Conservation (phyloP, 2,329 filamentous ascomycete species). For the Seiridium cupressi region DNA sequence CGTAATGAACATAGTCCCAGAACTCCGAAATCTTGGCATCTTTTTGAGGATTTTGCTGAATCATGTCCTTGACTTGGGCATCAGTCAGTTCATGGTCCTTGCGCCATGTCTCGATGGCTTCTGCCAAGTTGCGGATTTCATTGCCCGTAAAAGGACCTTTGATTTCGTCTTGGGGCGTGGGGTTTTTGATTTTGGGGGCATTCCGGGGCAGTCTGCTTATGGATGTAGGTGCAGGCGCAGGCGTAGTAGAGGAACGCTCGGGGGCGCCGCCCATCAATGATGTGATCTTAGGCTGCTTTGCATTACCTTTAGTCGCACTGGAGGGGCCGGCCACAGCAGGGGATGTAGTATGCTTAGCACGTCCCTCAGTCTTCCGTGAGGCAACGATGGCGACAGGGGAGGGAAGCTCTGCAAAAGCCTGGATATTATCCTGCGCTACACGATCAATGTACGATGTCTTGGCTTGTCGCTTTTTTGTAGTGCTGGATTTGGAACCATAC, state of each 20-base stretch:
- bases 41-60: conserved; percentile 26
- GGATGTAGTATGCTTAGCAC: not conserved
- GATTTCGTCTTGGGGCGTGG: conserved; percentile 8
- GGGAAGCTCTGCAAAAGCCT: conserved; percentile 8
- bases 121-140: conserved; percentile 39
- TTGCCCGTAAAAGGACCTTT: conserved; percentile 41
- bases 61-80: conserved; percentile 44
- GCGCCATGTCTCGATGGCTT: conserved; percentile 43
- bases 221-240: not conserved
- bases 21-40: conserved; percentile 34
- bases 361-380: conserved; percentile 12
- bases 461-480: conserved; percentile 21
- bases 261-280: conserved; percentile 12
- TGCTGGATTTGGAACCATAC: conserved; percentile 15
- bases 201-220: not conserved
- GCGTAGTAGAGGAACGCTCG: not conserved
- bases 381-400: conserved; percentile 19
- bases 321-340: conserved; percentile 7
- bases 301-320: not conserved
- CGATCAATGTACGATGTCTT: conserved; percentile 22
- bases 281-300: conserved; percentile 17
- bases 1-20: conserved; percentile 47
- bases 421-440: conserved; percentile 7
- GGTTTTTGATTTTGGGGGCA: conserved; percentile 7
- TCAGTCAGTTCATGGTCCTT: conserved; percentile 41